Conservation (phyloP, 1,139 yeast species). For the Taiozyma sp. region DNA sequence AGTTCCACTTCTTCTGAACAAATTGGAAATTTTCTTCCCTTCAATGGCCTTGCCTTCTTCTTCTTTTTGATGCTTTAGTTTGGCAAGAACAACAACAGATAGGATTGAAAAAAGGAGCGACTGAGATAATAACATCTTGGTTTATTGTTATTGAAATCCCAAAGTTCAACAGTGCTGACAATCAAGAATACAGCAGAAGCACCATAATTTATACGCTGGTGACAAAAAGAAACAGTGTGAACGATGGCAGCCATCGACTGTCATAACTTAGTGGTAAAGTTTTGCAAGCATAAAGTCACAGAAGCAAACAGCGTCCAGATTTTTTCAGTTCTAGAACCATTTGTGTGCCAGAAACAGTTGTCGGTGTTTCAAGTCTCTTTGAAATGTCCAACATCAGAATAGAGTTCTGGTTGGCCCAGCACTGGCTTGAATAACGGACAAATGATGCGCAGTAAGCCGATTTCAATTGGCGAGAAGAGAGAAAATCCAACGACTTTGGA, state of each 20-base stretch:
- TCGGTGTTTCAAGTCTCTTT: background rate
- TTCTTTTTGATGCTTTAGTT: conserved; percentile 16
- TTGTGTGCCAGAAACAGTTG: background rate
- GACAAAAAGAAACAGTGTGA: background rate
- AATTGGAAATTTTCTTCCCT: conserved; percentile 21
- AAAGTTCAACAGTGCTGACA: background rate
- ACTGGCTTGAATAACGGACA: background rate
- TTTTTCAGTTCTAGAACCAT: background rate
- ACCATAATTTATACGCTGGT: background rate
- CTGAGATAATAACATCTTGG: background rate
- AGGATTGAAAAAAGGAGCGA: background rate
- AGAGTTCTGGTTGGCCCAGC: background rate
- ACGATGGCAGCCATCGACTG: background rate
- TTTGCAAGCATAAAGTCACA: background rate
- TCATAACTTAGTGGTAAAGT: background rate
- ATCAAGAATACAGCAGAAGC: background rate
- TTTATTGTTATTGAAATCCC: background rate
- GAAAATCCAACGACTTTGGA: background rate
- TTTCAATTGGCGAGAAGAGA: background rate
- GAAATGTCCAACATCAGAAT: background rate
- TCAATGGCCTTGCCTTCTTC: conserved; percentile 17
- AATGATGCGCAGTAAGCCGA: background rate
- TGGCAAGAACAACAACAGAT: conserved; percentile 1
- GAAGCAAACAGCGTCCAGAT: background rate
- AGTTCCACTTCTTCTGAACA: conserved; percentile 35